phyloP scores from a whole-genome alignment of 1,284 basidiomycete genomes.

The Sparassis latifolia region DNA sequence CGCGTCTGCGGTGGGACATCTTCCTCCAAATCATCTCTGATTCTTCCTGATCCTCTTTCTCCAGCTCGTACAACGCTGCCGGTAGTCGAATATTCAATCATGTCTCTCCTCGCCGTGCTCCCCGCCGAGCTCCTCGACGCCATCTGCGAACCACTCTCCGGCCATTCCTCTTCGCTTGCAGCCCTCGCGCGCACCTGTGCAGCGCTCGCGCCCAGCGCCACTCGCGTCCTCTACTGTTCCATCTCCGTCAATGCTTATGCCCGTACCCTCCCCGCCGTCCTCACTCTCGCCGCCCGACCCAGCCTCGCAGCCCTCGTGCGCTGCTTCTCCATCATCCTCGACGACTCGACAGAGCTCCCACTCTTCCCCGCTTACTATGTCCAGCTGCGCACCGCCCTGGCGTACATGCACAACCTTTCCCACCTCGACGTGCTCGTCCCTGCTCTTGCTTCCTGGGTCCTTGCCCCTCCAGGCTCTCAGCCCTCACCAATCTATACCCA shows the following conservation, averaged over 20 bases:
- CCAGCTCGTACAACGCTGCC: too few species aligned
- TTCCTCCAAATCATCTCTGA: too few species aligned
- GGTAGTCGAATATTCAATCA: too few species aligned
- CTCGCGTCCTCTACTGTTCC: conserved; percentile 55
- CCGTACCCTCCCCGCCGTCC: conserved; percentile 41
- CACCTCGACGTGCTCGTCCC: conserved; percentile 53
- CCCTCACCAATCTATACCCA: conserved; percentile 29
- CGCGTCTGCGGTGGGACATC: too few species aligned
- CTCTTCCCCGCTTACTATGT: conserved; percentile 41
- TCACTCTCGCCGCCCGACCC: conserved; percentile 46
- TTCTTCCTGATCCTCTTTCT: too few species aligned
- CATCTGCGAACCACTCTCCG: conserved; percentile 24
- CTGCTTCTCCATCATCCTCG: conserved; percentile 47
- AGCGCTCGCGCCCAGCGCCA: conserved; percentile 40
- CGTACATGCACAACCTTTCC: conserved; percentile 49
- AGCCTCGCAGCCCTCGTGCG: conserved; percentile 53
- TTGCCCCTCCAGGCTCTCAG: conserved; percentile 26
- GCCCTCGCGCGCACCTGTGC: conserved; percentile 38
- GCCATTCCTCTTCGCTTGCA: conserved; percentile 18
- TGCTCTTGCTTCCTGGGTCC: conserved; percentile 44
- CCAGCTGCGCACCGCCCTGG: conserved; percentile 44
- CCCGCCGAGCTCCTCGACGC: conserved; percentile 27
- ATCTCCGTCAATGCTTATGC: conserved; percentile 38
- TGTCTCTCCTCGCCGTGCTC: conserved; percentile 19
- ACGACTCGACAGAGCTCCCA: conserved; percentile 26